A percentile compares a stretch with the other conserved stretches of the same genome.
Evolutionary conservation across 78 protist species (phyloP).

Genomic region (Corallochytrium limacisporum): DNA sequence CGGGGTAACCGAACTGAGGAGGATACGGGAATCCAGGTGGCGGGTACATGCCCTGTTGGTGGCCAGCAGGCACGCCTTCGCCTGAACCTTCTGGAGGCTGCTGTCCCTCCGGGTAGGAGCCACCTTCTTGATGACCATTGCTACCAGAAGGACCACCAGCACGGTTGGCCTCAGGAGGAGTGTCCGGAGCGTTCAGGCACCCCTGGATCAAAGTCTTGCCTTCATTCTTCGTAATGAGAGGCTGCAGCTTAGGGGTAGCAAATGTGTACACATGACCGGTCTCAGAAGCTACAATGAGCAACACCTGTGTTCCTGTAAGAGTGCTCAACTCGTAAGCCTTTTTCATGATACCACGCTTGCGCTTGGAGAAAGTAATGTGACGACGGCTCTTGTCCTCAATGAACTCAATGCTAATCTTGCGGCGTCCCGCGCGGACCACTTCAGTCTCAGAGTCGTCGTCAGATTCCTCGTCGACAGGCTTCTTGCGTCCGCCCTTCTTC

Average conservation of each 20-base stretch:
- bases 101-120: no score
- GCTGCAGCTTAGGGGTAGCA: conserved; percentile 87
- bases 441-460: conserved; percentile 13
- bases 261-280: conserved; percentile 86
- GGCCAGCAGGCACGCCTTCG: no score
- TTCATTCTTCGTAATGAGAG: conserved; percentile 62
- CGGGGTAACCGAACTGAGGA: no score
- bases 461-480: neutral
- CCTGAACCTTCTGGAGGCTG: no score
- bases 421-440: conserved; percentile 56
- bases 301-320: conserved; percentile 83
- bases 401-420: conserved; percentile 75
- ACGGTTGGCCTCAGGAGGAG: no score
- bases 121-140: no score
- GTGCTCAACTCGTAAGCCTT: conserved; percentile 71
- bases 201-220: conserved; percentile 30
- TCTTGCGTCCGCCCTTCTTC: no score
- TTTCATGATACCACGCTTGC: conserved; percentile 74
- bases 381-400: conserved; percentile 66
- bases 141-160: no score
- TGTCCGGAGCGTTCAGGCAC: conserved; percentile 33
- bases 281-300: conserved; percentile 76
- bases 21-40: no score
- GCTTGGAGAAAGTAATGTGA: conserved; percentile 74
- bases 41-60: no score